These are phyloP conservation scores for Pseudofabraea citricarpa DNA, from an alignment of 2,329 filamentous ascomycete genomes.

Conservation along the genomic window DNA sequence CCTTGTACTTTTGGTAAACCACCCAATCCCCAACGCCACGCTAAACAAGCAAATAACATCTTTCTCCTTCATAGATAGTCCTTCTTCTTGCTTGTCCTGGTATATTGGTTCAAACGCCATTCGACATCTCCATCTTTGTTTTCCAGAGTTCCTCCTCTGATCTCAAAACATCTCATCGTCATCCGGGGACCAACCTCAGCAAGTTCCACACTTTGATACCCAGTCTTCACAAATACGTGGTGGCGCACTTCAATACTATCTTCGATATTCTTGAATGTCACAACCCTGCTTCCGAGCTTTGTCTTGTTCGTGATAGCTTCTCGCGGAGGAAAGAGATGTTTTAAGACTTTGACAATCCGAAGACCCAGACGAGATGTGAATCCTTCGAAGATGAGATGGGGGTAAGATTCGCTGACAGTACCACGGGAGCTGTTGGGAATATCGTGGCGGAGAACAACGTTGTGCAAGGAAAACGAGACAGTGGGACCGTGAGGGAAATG, in stretches of 20 bases:
- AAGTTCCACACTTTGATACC: constrained; percentile 83
- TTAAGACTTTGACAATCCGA: constrained; percentile 82
- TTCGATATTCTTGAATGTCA: constrained; percentile 92
- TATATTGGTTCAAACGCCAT: constrained; percentile 96
- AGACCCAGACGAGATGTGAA: constrained; percentile 78
- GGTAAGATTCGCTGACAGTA: constrained; percentile 87
- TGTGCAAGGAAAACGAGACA: constrained; percentile 82
- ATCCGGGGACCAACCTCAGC: constrained; percentile 89
- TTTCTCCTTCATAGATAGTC: constrained; percentile 67
- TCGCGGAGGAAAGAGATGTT: constrained; percentile 89
- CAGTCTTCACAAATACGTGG: constrained; percentile 90
- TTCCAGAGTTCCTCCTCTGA: constrained; percentile 83
- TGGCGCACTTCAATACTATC: constrained; percentile 91
- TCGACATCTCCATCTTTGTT: constrained; percentile 94
- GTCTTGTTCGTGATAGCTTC: constrained; percentile 66
- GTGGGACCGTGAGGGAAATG: constrained; percentile 89
- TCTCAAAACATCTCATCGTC: constrained; percentile 96
- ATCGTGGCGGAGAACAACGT: constrained; percentile 87
- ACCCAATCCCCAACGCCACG: constrained; percentile 24
- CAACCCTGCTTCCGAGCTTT: constrained; percentile 81
- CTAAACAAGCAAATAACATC: constrained; percentile 22
- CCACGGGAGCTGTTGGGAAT: constrained; percentile 84
- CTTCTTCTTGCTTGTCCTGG: constrained; percentile 89
- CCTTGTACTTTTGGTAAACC: constrained; percentile 11
- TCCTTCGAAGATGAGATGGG: constrained; percentile 92